Evolutionary conservation across 768 basidiomycete genomes (phyloP).

Genomic region (Xerocomus potaroensis): DNA sequence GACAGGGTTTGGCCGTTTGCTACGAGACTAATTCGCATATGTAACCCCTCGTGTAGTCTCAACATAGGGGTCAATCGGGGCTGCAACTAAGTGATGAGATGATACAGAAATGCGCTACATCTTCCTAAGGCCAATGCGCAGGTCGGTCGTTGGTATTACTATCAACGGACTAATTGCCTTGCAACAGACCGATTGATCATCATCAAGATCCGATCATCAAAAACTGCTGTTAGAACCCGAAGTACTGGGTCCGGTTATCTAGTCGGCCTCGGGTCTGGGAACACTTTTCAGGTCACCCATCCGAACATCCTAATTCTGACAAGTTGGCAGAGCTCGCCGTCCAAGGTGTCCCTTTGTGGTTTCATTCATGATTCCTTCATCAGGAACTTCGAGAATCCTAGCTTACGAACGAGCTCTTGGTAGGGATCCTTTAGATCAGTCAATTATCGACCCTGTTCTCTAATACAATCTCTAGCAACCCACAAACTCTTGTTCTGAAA

Average conservation of each 20-base stretch:
- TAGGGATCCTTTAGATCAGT: neutral
- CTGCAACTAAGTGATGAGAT: no score
- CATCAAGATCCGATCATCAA: neutral
- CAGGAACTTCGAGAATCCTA: no score
- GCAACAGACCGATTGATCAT: neutral
- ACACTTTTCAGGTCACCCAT: no score
- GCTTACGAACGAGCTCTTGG: no score
- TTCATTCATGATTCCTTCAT: neutral
- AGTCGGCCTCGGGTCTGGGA: neutral
- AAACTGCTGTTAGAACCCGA: neutral
- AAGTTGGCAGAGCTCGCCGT: neutral
- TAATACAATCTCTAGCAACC: no score
- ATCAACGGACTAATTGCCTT: neutral
- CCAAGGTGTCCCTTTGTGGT: slow-evolving; percentile 5
- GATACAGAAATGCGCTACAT: no score
- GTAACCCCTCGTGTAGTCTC: no score
- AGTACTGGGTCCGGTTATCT: neutral
- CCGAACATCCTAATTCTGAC: neutral
- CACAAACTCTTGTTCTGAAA: no score
- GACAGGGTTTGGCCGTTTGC: neutral
- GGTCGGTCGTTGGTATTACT: neutral
- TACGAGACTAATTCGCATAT: no score
- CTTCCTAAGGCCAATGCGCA: no score
- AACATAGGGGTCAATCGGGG: no score
- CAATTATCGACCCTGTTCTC: no score